phyloP scores from a whole-genome alignment of 1,284 basidiomycete genomes.

The Coniophora puteana region DNA sequence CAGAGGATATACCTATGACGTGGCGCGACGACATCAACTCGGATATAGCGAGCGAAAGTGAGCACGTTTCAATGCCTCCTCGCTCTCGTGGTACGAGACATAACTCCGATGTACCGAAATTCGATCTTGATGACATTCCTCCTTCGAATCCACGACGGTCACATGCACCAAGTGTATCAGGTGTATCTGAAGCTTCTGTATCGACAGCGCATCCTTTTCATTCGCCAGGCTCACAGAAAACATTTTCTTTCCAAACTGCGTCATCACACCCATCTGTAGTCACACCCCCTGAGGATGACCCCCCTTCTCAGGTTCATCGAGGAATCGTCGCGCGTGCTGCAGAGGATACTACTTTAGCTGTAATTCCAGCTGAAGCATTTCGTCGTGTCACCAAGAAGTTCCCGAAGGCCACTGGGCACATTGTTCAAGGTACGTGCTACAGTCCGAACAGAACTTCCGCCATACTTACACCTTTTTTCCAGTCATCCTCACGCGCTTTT shows the following conservation, averaged over 20 bases:
- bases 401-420: conserved; percentile 95
- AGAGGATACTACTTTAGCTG: conserved; percentile 94
- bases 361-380: conserved; percentile 98
- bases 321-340: conserved; percentile 86
- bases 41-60: conserved; percentile 16
- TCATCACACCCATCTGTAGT: conserved; percentile 17
- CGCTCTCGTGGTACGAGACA: conserved; percentile 32
- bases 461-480: conserved; percentile 3
- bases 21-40: conserved; percentile 67
- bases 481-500: conserved; percentile 96
- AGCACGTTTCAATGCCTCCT: conserved; percentile 15
- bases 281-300: conserved; percentile 20
- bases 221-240: conserved; percentile 21
- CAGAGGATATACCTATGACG: conserved; percentile 93
- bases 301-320: conserved; percentile 38
- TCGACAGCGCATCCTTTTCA: conserved; percentile 56
- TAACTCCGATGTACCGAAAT: conserved; percentile 61
- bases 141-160: conserved; percentile 27
- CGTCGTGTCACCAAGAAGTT: conserved; percentile 89
- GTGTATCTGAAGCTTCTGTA: too few relatives aligned
- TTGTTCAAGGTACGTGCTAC: conserved; percentile 75
- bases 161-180: conserved; percentile 50
- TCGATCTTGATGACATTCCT: conserved; percentile 44
- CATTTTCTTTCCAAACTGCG: conserved; percentile 5
- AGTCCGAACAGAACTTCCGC: neutral